Base-by-base conservation (phyloP, 495 filamentous ascomycete species). In the Tuber borchii region DNA sequence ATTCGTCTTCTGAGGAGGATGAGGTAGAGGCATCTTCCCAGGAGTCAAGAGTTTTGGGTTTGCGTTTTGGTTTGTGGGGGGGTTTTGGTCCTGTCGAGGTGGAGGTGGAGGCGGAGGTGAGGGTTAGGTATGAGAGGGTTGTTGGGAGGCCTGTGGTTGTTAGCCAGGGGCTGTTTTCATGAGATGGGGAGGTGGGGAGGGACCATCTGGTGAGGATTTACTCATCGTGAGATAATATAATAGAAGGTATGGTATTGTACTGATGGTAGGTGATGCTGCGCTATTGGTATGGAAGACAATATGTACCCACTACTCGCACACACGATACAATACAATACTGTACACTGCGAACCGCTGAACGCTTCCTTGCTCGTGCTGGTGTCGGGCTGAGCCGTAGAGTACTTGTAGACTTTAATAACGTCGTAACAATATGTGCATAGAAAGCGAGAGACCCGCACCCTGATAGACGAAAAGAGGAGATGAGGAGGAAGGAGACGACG, bases 21-120 rank as follows among this genome's bases (percentile, higher is more conserved):
- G 78, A 69, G 37, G 82, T 26, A n/a, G 86, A 45, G 73, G 92
- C 93, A 83, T 94, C 93, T 84, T 97, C 93, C 93, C 93, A 96
- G 76, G 92, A 94, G 81, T 95, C 93, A 73, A 88, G 91, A 43
- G 93, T 86, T 48, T 86, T 80, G 42, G 82, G 76, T 70, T 82
- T 80, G 76, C 84, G 86, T 76, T 84, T 85, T 56, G 85, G 85
- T 75, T 89, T 87, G 69, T 83, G 69, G 12, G 73, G 44, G 31
- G 76, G 56, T 70, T 79, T 79, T 46, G 26, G 26, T 16, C 22
- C 0, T n/a, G 77, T 40, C 3, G 70, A 19, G 43, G 5, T 40
- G 70, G 51, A 77, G 77, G 37, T 71, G n/a, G n/a, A n/a, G n/a
- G n/a, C n/a, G 43, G 12, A 5, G 56, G 26, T 17, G n/a, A 34